phyloP scores from a whole-genome alignment of 2,329 filamentous ascomycete species.

The Aspergillus tanneri region DNA sequence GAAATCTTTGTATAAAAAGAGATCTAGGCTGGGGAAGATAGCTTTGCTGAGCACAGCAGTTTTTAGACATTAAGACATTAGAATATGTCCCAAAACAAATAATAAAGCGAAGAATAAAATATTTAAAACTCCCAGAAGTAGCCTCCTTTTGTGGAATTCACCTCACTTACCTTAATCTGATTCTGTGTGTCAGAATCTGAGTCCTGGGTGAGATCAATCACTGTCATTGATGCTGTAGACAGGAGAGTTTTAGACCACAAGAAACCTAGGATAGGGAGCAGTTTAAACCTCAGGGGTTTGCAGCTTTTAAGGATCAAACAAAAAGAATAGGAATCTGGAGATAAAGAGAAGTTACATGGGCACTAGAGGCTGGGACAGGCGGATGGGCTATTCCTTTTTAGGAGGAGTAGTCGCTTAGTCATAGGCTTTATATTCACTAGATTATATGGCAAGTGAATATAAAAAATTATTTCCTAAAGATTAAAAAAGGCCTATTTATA shows the following conservation, averaged over 20 bases:
- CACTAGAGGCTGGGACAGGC: not conserved
- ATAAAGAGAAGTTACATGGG: not conserved
- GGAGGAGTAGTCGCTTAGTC: not conserved
- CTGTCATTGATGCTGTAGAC: conserved; percentile 13
- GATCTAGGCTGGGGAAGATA: too few species aligned
- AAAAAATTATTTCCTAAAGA: too few species aligned
- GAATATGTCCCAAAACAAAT: too few species aligned
- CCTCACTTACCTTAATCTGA: conserved; percentile 9
- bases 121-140: not conserved
- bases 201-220: conserved; percentile 29
- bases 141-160: too few species aligned
- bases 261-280: not conserved
- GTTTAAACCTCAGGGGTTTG: not conserved
- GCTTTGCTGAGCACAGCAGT: too few species aligned
- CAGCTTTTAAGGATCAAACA: not conserved
- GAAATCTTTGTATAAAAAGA: too few species aligned
- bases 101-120: too few species aligned
- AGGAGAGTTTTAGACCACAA: not conserved
- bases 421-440: not conserved
- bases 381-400: not conserved
- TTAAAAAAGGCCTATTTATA: too few species aligned
- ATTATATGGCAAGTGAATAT: conserved; percentile 5
- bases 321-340: not conserved
- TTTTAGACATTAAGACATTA: too few species aligned
- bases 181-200: conserved; percentile 24